These are phyloP conservation scores for Ustilago lituana DNA, from an alignment of 1,284 basidiomycete species.

Conservation along the genomic window DNA sequence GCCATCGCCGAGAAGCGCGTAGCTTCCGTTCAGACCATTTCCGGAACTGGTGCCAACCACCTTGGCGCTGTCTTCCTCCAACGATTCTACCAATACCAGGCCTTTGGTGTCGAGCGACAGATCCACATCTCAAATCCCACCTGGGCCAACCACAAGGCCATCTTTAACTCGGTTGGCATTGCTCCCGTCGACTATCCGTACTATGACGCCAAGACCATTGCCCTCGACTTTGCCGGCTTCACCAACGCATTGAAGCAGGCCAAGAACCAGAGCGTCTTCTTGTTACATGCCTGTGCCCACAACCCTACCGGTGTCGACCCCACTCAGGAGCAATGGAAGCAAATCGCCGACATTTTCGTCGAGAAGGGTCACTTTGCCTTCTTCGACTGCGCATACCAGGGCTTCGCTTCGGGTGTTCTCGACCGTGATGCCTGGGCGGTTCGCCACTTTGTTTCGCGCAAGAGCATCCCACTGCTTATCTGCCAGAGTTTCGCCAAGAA, in stretches of 20 bases:
- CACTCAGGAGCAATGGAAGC: conserved; percentile 85
- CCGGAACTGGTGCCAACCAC: conserved; percentile 94
- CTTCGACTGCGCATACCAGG: conserved; percentile 96
- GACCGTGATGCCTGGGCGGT: conserved; percentile 91
- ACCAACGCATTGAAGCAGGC: conserved; percentile 72
- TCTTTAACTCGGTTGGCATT: conserved; percentile 85
- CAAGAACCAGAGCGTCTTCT: conserved; percentile 80
- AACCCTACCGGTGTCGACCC: conserved; percentile 95
- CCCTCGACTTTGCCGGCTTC: conserved; percentile 83
- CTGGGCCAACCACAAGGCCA: conserved; percentile 93
- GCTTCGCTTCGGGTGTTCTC: conserved; percentile 86
- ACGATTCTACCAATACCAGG: conserved; percentile 76
- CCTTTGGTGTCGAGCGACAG: conserved; percentile 68
- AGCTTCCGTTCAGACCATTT: conserved; percentile 75
- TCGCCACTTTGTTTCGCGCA: conserved; percentile 81
- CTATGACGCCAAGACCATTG: conserved; percentile 88
- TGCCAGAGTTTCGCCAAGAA: conserved; percentile 98
- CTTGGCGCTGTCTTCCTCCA: conserved; percentile 88
- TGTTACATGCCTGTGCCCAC: conserved; percentile 93
- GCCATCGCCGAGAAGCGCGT: conserved; percentile 75
- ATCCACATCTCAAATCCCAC: conserved; percentile 89
- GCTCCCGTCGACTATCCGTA: conserved; percentile 84
- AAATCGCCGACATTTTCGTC: conserved; percentile 79
- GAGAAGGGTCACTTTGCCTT: conserved; percentile 85
- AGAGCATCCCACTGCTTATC: conserved; percentile 80